A percentile compares a stretch with the other conserved stretches of the same genome.
Evolutionary conservation across 495 filamentous ascomycete species (phyloP).

Genomic region (Aspergillus cavernicola): DNA sequence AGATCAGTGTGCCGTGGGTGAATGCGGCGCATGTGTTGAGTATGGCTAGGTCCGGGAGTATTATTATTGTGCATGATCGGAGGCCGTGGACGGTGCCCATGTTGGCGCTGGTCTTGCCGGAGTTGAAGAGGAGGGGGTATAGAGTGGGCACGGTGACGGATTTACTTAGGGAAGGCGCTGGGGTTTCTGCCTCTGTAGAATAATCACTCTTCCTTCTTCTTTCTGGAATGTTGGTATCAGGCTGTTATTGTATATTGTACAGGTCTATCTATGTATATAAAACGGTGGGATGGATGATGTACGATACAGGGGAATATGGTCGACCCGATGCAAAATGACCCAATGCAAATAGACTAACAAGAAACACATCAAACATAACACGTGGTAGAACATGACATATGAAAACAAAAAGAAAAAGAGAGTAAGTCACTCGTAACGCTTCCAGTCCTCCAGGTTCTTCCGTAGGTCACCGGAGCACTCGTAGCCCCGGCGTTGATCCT

Average conservation of each 20-base stretch:
- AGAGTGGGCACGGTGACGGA: conserved; percentile 62
- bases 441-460: conserved; percentile 52
- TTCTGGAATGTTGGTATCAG: background rate
- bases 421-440: conserved; percentile 43
- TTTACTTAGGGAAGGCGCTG: conserved; percentile 41
- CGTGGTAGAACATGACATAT: background rate
- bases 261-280: conserved; percentile 9
- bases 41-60: conserved; percentile 69
- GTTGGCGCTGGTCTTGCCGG: conserved; percentile 65
- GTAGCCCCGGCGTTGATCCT: conserved; percentile 41
- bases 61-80: conserved; percentile 81
- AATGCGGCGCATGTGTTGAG: conserved; percentile 79
- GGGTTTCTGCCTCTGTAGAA: background rate
- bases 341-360: conserved; percentile 1
- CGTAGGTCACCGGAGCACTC: conserved; percentile 46
- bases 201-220: conserved; percentile 1
- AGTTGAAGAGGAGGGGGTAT: conserved; percentile 65
- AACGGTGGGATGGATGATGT: background rate
- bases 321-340: conserved; percentile 2
- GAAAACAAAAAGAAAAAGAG: conserved; percentile 6
- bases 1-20: conserved; percentile 60
- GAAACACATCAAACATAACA: background rate
- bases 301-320: conserved; percentile 5
- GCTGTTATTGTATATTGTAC: conserved; percentile 5
- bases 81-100: conserved; percentile 75